phyloP scores from a whole-genome alignment of 305 asterid genomes.

The Ilex paraguariensis region DNA sequence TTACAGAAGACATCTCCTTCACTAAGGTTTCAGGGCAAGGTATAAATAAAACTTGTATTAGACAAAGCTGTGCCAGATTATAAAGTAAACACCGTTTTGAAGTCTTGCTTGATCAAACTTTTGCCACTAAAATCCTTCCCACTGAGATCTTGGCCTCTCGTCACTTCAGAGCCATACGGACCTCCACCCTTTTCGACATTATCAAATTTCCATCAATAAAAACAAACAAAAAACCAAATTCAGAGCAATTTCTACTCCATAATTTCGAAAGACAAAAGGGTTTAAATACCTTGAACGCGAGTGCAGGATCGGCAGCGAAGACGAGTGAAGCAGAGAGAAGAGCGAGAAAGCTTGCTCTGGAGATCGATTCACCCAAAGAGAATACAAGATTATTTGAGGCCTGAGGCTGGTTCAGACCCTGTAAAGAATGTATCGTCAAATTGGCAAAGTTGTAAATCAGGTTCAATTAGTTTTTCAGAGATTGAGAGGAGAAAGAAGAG shows the following conservation, averaged over 20 bases:
- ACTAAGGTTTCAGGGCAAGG: too few species aligned
- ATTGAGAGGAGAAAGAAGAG: neutral
- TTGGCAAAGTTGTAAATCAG: neutral
- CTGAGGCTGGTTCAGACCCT: slow-evolving; percentile 24
- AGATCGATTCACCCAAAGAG: slow-evolving; percentile 39
- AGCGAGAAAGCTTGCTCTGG: slow-evolving; percentile 55
- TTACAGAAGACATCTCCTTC: too few species aligned
- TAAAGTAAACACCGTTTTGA: slow-evolving; percentile 56
- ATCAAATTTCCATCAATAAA: neutral
- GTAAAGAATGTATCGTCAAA: slow-evolving; percentile 5
- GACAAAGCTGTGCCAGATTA: neutral
- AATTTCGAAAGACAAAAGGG: too few species aligned
- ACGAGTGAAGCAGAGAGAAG: slow-evolving; percentile 67
- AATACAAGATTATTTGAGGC: slow-evolving; percentile 11
- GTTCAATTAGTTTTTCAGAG: too few species aligned
- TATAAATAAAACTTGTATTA: too few species aligned
- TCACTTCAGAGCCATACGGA: slow-evolving; percentile 87
- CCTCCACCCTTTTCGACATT: slow-evolving; percentile 72
- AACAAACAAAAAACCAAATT: neutral
- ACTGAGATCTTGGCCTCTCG: slow-evolving; percentile 89
- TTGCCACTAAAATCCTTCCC: slow-evolving; percentile 89
- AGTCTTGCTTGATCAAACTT: slow-evolving; percentile 81
- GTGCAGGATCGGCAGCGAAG: slow-evolving; percentile 73
- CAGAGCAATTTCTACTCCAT: neutral
- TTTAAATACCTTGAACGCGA: slow-evolving; percentile 69